These are phyloP conservation scores for Triangularia setosa DNA, from an alignment of 2,329 filamentous ascomycete species.

Conservation along the genomic window DNA sequence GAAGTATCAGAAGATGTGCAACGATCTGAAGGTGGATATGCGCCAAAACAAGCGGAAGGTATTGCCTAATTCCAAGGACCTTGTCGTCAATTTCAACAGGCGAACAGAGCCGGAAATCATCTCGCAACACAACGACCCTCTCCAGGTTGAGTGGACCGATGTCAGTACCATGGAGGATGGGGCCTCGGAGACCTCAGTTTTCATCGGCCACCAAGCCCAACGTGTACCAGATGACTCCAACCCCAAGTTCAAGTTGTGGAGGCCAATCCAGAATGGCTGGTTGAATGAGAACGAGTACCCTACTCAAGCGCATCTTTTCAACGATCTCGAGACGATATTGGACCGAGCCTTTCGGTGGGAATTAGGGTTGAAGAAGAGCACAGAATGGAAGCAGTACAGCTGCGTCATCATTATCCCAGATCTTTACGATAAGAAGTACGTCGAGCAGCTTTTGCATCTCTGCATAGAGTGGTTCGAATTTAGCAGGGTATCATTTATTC, in stretches of 20 bases:
- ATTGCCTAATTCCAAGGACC: constrained; percentile 92
- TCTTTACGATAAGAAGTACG: constrained; percentile 90
- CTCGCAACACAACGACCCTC: constrained; percentile 87
- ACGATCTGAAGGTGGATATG: constrained; percentile 86
- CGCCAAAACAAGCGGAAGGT: constrained; percentile 91
- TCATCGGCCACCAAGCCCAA: constrained; percentile 77
- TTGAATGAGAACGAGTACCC: constrained; percentile 87
- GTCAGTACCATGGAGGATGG: constrained; percentile 63
- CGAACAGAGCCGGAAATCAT: constrained; percentile 81
- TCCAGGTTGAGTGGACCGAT: constrained; percentile 95
- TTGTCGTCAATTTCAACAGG: constrained; percentile 91
- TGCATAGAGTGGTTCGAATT: constrained; percentile 89
- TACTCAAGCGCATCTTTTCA: constrained; percentile 72
- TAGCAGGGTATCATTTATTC: constrained; percentile 84
- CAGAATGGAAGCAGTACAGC: constrained; percentile 84
- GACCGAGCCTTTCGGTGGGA: constrained; percentile 85
- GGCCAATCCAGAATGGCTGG: constrained; percentile 83
- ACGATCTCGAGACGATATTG: constrained; percentile 83
- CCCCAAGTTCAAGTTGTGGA: constrained; percentile 87
- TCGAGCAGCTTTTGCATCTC: constrained; percentile 78
- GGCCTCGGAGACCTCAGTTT: constrained; percentile 57
- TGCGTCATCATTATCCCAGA: constrained; percentile 98
- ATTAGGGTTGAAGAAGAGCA: constrained; percentile 70
- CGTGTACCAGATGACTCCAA: constrained; percentile 85
- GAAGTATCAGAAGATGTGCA: constrained; percentile 76